These are phyloP conservation scores for Amanita rimosa DNA, from an alignment of 768 basidiomycete genomes.

Conservation along the genomic window DNA sequence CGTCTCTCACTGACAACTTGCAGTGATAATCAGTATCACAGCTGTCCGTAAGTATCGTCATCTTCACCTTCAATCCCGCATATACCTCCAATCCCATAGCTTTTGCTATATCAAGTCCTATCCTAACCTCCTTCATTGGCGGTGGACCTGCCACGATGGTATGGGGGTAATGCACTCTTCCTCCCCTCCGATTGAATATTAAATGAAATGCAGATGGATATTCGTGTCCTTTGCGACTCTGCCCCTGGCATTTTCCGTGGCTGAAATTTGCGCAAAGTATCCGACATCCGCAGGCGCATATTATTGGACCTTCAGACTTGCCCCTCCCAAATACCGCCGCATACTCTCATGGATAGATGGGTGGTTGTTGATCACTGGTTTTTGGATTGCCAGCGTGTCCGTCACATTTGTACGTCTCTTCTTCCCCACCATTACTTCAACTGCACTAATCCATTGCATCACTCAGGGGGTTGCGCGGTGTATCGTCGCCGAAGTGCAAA, in stretches of 20 bases:
- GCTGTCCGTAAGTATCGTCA: too few species aligned
- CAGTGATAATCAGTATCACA: too few species aligned
- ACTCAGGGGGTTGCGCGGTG: conserved; percentile 45
- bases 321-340: conserved; percentile 37
- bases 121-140: too few species aligned
- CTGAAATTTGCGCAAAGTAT: conserved; percentile 40
- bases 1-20: too few species aligned
- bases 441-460: neutral
- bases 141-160: too few species aligned
- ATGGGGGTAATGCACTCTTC: too few species aligned
- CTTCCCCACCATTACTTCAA: neutral
- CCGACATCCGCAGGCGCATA: conserved; percentile 53
- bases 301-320: conserved; percentile 57
- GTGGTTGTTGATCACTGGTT: conserved; percentile 10
- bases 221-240: conserved; percentile 37
- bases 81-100: too few species aligned
- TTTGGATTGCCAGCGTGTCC: conserved; percentile 54
- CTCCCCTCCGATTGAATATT: neutral
- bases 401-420: conserved; percentile 41
- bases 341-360: conserved; percentile 56
- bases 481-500: conserved; percentile 44
- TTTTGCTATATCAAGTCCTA: too few species aligned
- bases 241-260: conserved; percentile 40
- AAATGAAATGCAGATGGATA: conserved; percentile 25
- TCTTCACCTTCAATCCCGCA: too few species aligned